Evolutionary conservation across 306 rosid species (phyloP).

Genomic region (Vachellia pachyceras): DNA sequence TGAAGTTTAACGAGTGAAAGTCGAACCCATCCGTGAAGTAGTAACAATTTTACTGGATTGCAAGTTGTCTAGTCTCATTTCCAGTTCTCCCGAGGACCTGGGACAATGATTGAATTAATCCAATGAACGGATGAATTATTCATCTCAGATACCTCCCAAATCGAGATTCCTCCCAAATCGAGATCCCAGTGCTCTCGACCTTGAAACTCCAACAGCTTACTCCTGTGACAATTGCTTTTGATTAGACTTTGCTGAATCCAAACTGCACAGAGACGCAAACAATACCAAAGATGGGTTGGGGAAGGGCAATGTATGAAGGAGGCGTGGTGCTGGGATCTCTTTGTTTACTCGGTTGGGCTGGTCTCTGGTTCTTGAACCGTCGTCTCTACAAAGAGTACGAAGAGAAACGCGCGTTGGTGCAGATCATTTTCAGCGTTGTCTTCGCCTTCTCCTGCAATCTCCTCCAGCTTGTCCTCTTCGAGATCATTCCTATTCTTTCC

Average conservation of each 20-base stretch:
- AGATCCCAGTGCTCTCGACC: background rate
- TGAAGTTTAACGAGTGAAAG: background rate
- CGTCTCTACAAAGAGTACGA: conserved; percentile 96
- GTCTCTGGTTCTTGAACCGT: conserved; percentile 89
- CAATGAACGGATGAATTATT: background rate
- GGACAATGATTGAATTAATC: background rate
- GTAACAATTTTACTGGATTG: background rate
- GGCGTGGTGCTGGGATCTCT: conserved; percentile 63
- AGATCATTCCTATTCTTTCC: conserved; percentile 97
- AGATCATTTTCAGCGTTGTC: conserved; percentile 90
- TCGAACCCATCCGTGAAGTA: background rate
- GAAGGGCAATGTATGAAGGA: conserved; percentile 72
- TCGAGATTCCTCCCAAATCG: too few species aligned
- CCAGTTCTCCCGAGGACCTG: background rate
- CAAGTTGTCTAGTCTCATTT: background rate
- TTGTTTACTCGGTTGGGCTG: conserved; percentile 78
- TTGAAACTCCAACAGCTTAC: background rate
- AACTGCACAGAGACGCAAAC: background rate
- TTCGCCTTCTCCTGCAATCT: conserved; percentile 98
- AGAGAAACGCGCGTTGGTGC: conserved; percentile 84
- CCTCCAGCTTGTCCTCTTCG: conserved; percentile 91
- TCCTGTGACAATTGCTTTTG: background rate
- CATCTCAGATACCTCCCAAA: background rate
- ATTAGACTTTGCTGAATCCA: background rate
- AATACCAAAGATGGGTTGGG: conserved; percentile 73